Evolutionary conservation across 148 eudicot genomes (phyloP).

Genomic region (Cornus suecica): DNA sequence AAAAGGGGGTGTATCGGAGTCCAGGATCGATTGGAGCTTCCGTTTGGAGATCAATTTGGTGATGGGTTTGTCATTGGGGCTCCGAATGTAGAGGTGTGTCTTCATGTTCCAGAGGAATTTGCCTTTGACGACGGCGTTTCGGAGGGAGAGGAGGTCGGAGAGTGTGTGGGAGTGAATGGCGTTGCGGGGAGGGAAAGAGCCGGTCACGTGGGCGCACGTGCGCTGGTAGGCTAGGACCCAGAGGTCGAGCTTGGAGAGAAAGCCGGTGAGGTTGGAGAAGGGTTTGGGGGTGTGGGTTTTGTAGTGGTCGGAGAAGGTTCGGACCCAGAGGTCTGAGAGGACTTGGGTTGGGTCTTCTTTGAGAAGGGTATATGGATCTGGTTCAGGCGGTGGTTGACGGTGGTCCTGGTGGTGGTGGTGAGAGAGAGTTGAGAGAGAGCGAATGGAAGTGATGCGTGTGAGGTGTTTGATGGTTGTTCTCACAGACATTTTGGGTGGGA

Average conservation of each 20-base stretch:
- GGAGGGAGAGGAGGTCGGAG: constrained; percentile 51
- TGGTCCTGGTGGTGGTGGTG: constrained; percentile 8
- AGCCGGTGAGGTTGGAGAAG: constrained; percentile 74
- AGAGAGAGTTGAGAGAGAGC: constrained; percentile 28
- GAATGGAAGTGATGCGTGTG: constrained; percentile 17
- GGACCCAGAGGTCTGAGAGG: constrained; percentile 71
- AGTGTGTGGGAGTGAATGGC: constrained; percentile 44
- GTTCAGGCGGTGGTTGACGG: constrained; percentile 15
- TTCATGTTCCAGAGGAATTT: constrained; percentile 56
- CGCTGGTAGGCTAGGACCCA: constrained; percentile 94
- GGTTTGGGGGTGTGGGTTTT: constrained; percentile 34
- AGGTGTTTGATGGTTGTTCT: constrained; percentile 67
- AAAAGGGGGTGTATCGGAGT: constrained; percentile 37
- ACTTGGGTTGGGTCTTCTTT: constrained; percentile 73
- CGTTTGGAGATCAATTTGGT: constrained; percentile 30
- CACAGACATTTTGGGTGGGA: constrained; percentile 30
- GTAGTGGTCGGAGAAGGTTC: constrained; percentile 33
- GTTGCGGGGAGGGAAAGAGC: constrained; percentile 58
- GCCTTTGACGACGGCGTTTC: constrained; percentile 60
- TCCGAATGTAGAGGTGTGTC: constrained; percentile 29
- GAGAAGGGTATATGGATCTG: constrained; percentile 52
- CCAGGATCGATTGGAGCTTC: constrained; percentile 33
- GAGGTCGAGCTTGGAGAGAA: constrained; percentile 67
- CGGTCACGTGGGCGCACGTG: constrained; percentile 63
- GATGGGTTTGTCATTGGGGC: constrained; percentile 51